Evolutionary conservation across 495 filamentous ascomycete genomes (phyloP).

Genomic region (Aspergillus panamensis): DNA sequence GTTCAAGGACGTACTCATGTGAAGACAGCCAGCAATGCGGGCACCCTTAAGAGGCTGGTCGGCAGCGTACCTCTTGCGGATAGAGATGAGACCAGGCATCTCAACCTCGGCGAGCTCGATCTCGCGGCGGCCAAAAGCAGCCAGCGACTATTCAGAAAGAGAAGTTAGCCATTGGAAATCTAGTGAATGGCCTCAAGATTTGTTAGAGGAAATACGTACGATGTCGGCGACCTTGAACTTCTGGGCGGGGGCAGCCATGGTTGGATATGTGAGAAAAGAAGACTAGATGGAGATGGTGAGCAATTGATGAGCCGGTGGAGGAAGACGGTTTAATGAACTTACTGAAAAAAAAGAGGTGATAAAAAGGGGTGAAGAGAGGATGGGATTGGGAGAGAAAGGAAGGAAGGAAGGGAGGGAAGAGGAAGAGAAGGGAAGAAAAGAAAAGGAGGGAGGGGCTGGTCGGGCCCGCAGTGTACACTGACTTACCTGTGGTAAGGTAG

Average conservation of each 20-base stretch:
- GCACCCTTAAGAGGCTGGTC: constrained; percentile 93
- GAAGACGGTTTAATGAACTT: neutral
- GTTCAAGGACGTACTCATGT: constrained; percentile 73
- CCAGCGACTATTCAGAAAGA: constrained; percentile 58
- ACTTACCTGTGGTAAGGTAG: too few relatives aligned
- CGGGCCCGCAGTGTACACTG: constrained; percentile 4
- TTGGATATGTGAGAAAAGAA: constrained; percentile 13
- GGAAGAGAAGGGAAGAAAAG: constrained; percentile 8
- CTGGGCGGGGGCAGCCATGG: constrained; percentile 71
- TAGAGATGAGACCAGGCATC: constrained; percentile 97
- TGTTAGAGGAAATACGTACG: constrained; percentile 42
- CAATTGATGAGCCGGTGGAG: constrained; percentile 6
- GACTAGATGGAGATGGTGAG: constrained; percentile 9
- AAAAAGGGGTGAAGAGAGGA: constrained; percentile 4
- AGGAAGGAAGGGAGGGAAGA: constrained; percentile 3
- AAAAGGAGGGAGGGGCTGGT: constrained; percentile 9
- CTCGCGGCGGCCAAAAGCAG: constrained; percentile 98
- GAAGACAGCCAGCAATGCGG: constrained; percentile 93
- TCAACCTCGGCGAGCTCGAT: constrained; percentile 98
- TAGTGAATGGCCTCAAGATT: neutral
- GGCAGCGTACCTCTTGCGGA: constrained; percentile 79
- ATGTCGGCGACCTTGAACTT: constrained; percentile 99
- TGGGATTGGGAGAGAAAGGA: constrained; percentile 13
- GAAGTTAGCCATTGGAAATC: constrained; percentile 22
- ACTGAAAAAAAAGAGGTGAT: constrained; percentile 10